phyloP scores from a whole-genome alignment of 345 rosid genomes.

The Syzygium oleosum region DNA sequence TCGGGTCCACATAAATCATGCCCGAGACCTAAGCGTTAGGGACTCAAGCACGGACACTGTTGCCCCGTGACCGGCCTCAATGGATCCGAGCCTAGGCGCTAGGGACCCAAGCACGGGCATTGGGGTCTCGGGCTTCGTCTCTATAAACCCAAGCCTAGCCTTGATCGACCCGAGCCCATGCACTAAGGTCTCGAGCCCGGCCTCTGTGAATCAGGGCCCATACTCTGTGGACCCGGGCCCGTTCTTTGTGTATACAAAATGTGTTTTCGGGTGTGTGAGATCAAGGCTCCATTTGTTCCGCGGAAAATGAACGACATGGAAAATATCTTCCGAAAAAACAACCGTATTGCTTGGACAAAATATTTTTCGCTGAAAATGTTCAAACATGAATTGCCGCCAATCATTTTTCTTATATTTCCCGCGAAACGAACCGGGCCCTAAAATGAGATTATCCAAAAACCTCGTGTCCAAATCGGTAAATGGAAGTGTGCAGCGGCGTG shows the following conservation, averaged over 20 bases:
- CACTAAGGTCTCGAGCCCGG: not conserved
- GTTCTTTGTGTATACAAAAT: no score
- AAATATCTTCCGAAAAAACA: no score
- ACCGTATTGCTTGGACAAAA: no score
- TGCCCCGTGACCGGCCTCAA: fast-evolving
- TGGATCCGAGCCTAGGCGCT: fast-evolving
- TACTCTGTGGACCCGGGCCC: no score
- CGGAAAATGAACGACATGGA: no score
- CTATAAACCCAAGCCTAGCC: not conserved
- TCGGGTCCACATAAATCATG: not conserved
- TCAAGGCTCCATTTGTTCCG: no score
- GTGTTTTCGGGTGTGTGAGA: no score
- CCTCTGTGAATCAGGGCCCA: fast-evolving
- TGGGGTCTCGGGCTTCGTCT: fast-evolving
- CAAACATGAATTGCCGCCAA: no score
- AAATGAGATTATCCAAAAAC: not conserved
- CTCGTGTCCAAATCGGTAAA: not conserved
- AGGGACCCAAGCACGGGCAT: not conserved
- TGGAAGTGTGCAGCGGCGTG: not conserved
- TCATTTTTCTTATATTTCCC: no score
- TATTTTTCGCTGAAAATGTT: no score
- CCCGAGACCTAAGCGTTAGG: no score
- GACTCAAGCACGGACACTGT: fast-evolving
- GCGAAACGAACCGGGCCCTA: no score
- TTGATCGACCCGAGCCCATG: fast-evolving